Evolutionary conservation across 2,329 filamentous ascomycete genomes (phyloP), one percentile per base, ranked within the genome.

Genomic region (Graphium sp.): DNA sequence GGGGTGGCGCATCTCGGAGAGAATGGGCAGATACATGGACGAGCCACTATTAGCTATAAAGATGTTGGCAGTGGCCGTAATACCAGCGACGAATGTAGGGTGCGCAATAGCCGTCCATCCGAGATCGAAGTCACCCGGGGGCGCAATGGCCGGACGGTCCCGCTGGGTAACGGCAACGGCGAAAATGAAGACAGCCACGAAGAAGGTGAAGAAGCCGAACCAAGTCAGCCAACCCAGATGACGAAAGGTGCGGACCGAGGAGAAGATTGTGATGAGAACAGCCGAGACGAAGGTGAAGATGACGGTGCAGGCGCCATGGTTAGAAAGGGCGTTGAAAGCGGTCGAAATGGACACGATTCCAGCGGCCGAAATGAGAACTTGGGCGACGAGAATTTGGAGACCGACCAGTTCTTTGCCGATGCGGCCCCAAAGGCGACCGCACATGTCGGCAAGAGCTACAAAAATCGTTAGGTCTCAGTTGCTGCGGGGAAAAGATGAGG

Each of bases 141-240:
- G 67, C 2, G 67, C 67, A 2, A 62, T 59, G 2, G 66, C 66
- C 7, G 66, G 66, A 4, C 65, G 53, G 34, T 62, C 57, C 12
- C 50, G 53, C 2, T 52, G 26, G 17, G 19, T 22, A 18, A 35
- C 30, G 17, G 35, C 35, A 4, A 40, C 22, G 5, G 32, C 29
- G n/a, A 41, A 32, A 22, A 37, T 36, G 55, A 24, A 66, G 4
- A 66, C 47, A 22, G 62, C 47, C 5, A 53, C 53, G 21, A 55
- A 55, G 40, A 62, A 52, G 0, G 60, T 60, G 37, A 62, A 64
- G 19, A 67, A 43, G 7, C 46, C 45, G 25, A 53, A 49, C 53
- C 57, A 63, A 10, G 51, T 58, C 8, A 37, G 32, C 35, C 37
- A 39, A 9, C 36, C 28, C 22, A 39, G 14, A n/a, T 32, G 24